phyloP scores from a whole-genome alignment of 2,329 filamentous ascomycete genomes.

The Botrytis tulipae region DNA sequence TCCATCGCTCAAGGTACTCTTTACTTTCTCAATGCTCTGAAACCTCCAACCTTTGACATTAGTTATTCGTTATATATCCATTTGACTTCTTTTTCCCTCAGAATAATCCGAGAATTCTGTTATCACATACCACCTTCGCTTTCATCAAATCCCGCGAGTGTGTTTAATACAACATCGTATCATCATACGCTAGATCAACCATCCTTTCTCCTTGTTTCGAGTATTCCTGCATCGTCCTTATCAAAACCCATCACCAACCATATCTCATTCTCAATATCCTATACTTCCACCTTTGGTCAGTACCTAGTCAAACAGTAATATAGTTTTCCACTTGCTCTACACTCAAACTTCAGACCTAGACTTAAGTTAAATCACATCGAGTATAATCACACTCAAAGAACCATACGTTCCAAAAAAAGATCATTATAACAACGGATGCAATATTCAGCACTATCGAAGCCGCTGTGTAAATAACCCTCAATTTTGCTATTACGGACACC shows the following conservation, averaged over 20 bases:
- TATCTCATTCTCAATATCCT: not conserved
- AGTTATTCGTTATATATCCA: not conserved
- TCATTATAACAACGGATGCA: not conserved
- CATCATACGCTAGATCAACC: not conserved
- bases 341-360: not conserved
- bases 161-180: fast-evolving
- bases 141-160: not conserved
- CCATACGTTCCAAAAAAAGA: not conserved
- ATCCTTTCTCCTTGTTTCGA: not conserved
- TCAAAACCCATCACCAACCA: not conserved
- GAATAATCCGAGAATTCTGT: not conserved
- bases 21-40: not conserved
- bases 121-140: not conserved
- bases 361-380: not conserved
- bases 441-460: not conserved
- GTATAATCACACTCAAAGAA: too few relatives aligned
- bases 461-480: not conserved
- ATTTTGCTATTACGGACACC: not conserved
- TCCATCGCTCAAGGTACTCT: not conserved
- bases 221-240: not conserved
- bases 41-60: fast-evolving
- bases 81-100: not conserved
- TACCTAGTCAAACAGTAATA: too few relatives aligned
- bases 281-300: not conserved
- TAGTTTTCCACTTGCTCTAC: not conserved